Base-by-base conservation (phyloP, 371 early-diverging fungal genomes). In the Lichtheimia ornata region DNA sequence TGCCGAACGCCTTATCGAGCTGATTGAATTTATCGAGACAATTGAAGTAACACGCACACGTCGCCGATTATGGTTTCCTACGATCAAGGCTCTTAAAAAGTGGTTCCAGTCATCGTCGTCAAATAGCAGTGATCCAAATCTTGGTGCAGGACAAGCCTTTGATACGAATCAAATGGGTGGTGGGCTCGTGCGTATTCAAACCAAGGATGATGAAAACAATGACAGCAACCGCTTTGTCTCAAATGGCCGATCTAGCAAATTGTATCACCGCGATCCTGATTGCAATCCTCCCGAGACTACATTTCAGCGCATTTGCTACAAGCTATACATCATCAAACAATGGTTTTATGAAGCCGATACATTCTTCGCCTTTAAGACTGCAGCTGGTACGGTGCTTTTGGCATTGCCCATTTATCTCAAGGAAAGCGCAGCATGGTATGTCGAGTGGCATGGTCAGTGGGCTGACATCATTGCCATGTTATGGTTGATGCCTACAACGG, bases 401-500 rank as follows among this genome's bases (percentile, higher is more conserved):
- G 76, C 74, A 0, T 62, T 79, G n/a, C 79, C 79, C 0, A 70
- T 70, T 1, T 79, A 52, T 50, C 53, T 67, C 9, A 50, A 69
- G 5, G 53, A 67, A 14, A 65, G 70, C 50, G 68, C 64, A 5
- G 54, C 13, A 0, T 77, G 77, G 77, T 77, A 70, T 52, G 55
- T 58, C 24, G 53, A 61, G 1, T 72, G 76, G 73, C 58, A 70
- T 58, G 79, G 79, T 2, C 79, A 78, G 57, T 78, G 79, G 79
- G 72, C 73, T 2, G 64, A 73, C 59, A 73, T 79, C 56, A 72
- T 72, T 0, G 35, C 76, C 5, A 65, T 70, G 4, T 49, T 79
- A 2, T 79, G 79, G 79, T 73, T 72, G 66, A 68, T 73, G 44
- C 79, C 79, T 4, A 72, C 62, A 54, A 58, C 73, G 0, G 79